Conservation (phyloP, 352 stramenopile species). For the Phytophthora melonis region DNA sequence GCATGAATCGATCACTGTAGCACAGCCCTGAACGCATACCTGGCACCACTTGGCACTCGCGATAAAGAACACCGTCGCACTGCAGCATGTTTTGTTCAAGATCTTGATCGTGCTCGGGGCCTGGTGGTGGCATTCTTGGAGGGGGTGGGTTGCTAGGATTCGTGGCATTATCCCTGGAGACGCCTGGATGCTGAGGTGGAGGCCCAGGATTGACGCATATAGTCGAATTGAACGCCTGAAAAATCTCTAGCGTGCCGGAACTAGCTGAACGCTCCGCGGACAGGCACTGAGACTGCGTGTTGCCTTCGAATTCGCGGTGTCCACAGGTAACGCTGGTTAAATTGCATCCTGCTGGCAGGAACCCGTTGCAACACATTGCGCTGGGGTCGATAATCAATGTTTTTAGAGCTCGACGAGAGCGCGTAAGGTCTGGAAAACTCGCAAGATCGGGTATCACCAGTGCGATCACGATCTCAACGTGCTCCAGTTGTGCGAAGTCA, state of each 20-base stretch:
- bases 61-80: constrained; percentile 37
- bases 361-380: constrained; percentile 45
- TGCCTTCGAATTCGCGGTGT: neutral
- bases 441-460: constrained; percentile 20
- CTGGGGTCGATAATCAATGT: constrained; percentile 23
- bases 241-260: constrained; percentile 21
- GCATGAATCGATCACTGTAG: constrained; percentile 32
- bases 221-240: constrained; percentile 27
- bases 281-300: neutral
- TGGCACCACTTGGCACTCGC: constrained; percentile 26
- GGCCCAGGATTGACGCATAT: constrained; percentile 12
- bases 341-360: constrained; percentile 38
- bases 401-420: constrained; percentile 10
- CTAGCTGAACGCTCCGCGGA: constrained; percentile 8
- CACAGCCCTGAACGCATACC: constrained; percentile 34
- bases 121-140: neutral
- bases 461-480: constrained; percentile 37
- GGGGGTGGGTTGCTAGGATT: neutral
- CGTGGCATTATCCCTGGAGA: neutral
- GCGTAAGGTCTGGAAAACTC: constrained; percentile 38
- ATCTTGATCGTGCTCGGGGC: neutral
- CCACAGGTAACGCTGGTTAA: constrained; percentile 30
- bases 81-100: constrained; percentile 21
- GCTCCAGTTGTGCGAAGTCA: constrained; percentile 28
- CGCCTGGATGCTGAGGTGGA: neutral